Conservation (phyloP, 352 stramenopile genomes). For the Aphanomyces cochlioides region DNA sequence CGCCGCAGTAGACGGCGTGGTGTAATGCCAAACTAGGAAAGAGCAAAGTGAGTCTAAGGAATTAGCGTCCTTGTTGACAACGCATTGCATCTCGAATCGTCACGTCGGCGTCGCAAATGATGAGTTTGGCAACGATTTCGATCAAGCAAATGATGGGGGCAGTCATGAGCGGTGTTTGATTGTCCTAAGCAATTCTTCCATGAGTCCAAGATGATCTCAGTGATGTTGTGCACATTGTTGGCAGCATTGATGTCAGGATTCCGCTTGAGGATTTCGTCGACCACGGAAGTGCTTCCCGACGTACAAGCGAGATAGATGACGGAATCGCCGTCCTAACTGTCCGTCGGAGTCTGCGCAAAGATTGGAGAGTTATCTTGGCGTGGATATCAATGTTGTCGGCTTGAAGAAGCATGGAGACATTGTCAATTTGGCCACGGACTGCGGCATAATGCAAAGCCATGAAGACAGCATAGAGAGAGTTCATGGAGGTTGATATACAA, state of each 20-base stretch:
- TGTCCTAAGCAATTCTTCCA: neutral
- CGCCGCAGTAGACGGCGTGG: neutral
- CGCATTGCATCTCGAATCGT: neutral
- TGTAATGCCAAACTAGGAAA: conserved; percentile 15
- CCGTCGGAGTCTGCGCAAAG: neutral
- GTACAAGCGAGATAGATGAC: neutral
- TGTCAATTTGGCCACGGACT: conserved; percentile 49
- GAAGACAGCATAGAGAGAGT: neutral
- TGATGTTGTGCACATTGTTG: neutral
- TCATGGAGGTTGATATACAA: neutral
- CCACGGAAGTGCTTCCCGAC: neutral
- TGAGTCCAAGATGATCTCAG: too few species aligned
- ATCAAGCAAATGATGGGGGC: neutral
- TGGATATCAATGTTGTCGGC: neutral
- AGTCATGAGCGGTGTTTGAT: conserved; percentile 5
- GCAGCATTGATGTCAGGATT: neutral
- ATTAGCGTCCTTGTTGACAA: neutral
- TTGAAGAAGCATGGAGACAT: neutral
- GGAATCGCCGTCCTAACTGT: conserved; percentile 1
- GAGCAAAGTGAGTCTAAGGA: neutral
- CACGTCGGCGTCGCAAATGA: neutral
- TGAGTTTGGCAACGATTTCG: neutral
- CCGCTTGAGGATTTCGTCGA: neutral
- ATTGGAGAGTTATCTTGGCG: neutral
- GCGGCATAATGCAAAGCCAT: conserved; percentile 64